Evolutionary conservation across 2,329 filamentous ascomycete species (phyloP).

Genomic region (Lachnellula subtilissima): DNA sequence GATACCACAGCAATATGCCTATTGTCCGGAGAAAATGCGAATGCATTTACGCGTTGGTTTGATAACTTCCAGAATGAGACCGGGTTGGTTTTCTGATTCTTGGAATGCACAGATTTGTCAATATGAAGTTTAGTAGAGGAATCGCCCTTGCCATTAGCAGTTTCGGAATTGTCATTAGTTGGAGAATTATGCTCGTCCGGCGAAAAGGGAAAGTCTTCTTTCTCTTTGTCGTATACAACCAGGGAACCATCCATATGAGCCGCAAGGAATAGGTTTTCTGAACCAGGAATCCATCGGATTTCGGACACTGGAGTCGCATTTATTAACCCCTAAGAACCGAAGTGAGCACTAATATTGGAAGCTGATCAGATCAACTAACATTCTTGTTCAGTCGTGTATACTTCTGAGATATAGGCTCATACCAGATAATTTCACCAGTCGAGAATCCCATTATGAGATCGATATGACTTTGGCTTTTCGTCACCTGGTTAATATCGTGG

Average conservation of each 20-base stretch:
- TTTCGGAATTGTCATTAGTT: slow-evolving; percentile 27
- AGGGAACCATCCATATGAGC: slow-evolving; percentile 88
- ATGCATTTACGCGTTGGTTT: slow-evolving; percentile 83
- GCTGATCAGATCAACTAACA: slow-evolving; percentile 40
- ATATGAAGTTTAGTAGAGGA: slow-evolving; percentile 57
- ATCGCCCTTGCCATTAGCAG: slow-evolving; percentile 27
- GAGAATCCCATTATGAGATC: slow-evolving; percentile 96
- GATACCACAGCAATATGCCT: slow-evolving; percentile 84
- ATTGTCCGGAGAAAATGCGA: slow-evolving; percentile 87
- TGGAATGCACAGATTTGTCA: slow-evolving; percentile 87
- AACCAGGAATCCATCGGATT: slow-evolving; percentile 90
- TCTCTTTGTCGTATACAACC: slow-evolving; percentile 96
- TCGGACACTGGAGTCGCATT: slow-evolving; percentile 80
- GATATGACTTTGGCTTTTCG: slow-evolving; percentile 73
- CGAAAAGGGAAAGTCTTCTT: slow-evolving; percentile 77
- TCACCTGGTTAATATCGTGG: slow-evolving; percentile 83
- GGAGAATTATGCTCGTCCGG: slow-evolving; percentile 55
- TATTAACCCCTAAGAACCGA: slow-evolving; percentile 64
- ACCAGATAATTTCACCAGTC: slow-evolving; percentile 96
- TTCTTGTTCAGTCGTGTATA: slow-evolving; percentile 97
- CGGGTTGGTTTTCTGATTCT: slow-evolving; percentile 89
- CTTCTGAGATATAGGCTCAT: slow-evolving; percentile 92
- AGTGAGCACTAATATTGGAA: slow-evolving; percentile 9
- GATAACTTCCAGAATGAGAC: slow-evolving; percentile 90
- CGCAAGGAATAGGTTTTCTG: slow-evolving; percentile 87